Evolutionary conservation across 2,329 filamentous ascomycete genomes (phyloP), one percentile per base, ranked within the genome.

Genomic region (Stromatinia cepivora): DNA sequence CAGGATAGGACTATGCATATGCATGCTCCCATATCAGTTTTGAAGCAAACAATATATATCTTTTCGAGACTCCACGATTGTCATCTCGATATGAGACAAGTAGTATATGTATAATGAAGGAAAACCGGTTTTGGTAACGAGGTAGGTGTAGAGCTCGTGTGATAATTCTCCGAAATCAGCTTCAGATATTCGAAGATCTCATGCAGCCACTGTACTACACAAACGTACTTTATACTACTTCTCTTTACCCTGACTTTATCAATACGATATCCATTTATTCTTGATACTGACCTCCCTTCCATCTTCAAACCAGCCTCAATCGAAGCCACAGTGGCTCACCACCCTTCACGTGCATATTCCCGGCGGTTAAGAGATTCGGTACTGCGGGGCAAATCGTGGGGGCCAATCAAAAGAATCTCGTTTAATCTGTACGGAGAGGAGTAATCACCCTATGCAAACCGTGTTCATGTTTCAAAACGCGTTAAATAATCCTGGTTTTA

Each of bases 401-500:
- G 4, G 3, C 20, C 54, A 57, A 58, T 58, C 56, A n/a, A 39
- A 58, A 15, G 3, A 10, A 25, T 50, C 31, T 63, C 46, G 46
- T 52, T 31, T 52, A 63, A 63, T 63, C 59, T 63, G 31, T 20
- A 20, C 39, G 39, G 39, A 42, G 17, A 42, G 17, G 39, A 42
- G 5, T 17, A 6, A 42, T 42, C 15, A 17, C 6, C 39, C 39
- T 42, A 42, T 42, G 39, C 39, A 28, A 36, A 10, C 31, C 31
- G 25, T 63, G 59, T 34, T 58, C 59, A 36, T 63, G 59, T 63
- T 63, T 63, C 59, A 63, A 25, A 36, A 50, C 22, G 13, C 45
- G 8, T 50, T 34, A 22, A 25, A 7, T 10, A 7, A 52, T 52
- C 61, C 61, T 52, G 8, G 61, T 25, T 52, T 62, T 59, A 61